Base-by-base conservation (phyloP, 257 asterid genomes). In the Jacaranda mimosifolia region DNA sequence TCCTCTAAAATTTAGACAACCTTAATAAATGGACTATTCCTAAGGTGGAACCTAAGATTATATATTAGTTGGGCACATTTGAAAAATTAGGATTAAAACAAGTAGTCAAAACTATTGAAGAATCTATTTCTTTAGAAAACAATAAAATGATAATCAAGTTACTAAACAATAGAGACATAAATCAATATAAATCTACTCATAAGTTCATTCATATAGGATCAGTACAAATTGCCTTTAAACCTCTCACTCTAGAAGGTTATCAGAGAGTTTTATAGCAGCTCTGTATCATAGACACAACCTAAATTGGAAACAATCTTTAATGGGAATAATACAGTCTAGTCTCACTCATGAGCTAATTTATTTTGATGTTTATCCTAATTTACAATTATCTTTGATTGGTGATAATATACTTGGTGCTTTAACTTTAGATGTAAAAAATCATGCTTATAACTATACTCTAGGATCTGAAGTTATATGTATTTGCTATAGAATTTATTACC, bases 201-300 rank as follows among this genome's bases (percentile, higher is more conserved):
- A 55, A 72, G 43, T 72, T 72, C 17, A 38, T 56, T 0, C 64
- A 48, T 70, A 36, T 70, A 11, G 51, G 35, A 38, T 7, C 32
- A 51, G 64, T 71, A 53, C 53, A 71, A 71, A 36, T 52, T 53
- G 66, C 76, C 0, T 71, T 53, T 13, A 71, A 71, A 35, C 76
- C 66, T 0, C 18, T 71, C 2, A 71, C 76, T 0, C 35, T 71
- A 52, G 19, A 71, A 52, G 66, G 64, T 38, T 55, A 71, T 66
- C 66, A 3, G 51, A 71, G 13, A 71, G 53, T 42, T 71, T 71
- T 71, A 35, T 53, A 36, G 66, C 66, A 35, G 66, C 59, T 13
- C 39, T 55, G 12, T 3, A 64, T 18, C 66, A 71, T 71, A 66
- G 52, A 35, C 5, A 52, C 13, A 71, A 71, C 32, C n/a, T 55